These are phyloP conservation scores for Rubia tinctorum DNA, from an alignment of 305 asterid genomes.

Conservation along the genomic window DNA sequence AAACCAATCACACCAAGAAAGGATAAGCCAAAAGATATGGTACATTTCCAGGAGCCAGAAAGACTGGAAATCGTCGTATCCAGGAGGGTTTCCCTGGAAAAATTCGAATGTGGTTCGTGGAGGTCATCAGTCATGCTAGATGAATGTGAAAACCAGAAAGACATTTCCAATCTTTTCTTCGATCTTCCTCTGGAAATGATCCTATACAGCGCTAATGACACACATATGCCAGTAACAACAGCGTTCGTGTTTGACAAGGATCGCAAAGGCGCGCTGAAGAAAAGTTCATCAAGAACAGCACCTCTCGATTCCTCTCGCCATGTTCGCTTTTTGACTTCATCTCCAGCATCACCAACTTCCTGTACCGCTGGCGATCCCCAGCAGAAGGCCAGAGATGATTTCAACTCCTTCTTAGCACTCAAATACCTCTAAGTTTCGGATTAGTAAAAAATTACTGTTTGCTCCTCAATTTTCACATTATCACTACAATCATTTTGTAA, in stretches of 20 bases:
- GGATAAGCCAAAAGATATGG: conserved; percentile 21
- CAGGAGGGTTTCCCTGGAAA: conserved; percentile 67
- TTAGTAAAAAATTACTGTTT: not conserved
- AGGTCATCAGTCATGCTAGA: conserved; percentile 55
- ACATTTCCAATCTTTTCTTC: conserved; percentile 51
- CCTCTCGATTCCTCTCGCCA: conserved; percentile 47
- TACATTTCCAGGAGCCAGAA: conserved; percentile 15
- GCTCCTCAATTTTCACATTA: too few species aligned
- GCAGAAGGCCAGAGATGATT: conserved; percentile 54
- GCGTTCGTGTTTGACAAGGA: conserved; percentile 64
- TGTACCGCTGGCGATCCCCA: conserved; percentile 38
- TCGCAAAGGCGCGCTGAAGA: conserved; percentile 61
- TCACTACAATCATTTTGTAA: not conserved
- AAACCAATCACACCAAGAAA: conserved; percentile 44
- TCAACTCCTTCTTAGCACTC: conserved; percentile 56
- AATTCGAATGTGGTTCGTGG: conserved; percentile 89
- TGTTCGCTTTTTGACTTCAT: conserved; percentile 66
- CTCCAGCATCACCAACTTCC: conserved; percentile 36
- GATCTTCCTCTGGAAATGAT: conserved; percentile 87
- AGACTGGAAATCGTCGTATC: conserved; percentile 28
- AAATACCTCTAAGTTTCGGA: not conserved
- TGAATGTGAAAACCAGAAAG: conserved; percentile 28
- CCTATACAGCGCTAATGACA: conserved; percentile 42
- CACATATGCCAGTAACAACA: conserved; percentile 52
- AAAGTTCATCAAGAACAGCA: conserved; percentile 22